Percentiles rank a stretch among this genome's conserved stretches.
These are phyloP conservation scores for Termitomyces sp. DNA, from an alignment of 1,284 basidiomycete species.

Conservation along the genomic window DNA sequence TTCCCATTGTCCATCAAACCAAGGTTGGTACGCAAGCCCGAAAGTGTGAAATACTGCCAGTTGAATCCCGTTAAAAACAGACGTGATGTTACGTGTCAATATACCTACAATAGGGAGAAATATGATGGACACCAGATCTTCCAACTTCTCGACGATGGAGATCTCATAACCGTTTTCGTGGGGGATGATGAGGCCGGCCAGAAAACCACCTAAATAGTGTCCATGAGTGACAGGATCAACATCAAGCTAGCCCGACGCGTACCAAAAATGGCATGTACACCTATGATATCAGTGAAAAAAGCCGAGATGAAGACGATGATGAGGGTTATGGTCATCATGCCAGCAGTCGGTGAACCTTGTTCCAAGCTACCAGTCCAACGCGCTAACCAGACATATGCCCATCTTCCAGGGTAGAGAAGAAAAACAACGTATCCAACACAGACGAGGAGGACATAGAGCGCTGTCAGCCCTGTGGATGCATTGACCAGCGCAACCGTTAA, in stretches of 20 bases:
- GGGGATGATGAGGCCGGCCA: constrained; percentile 86
- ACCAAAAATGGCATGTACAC: constrained; percentile 69
- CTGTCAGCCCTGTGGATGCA: constrained; percentile 67
- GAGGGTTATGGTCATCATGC: constrained; percentile 79
- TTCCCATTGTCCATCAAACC: constrained; percentile 68
- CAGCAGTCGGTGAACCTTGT: constrained; percentile 64
- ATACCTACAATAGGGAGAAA: constrained; percentile 77
- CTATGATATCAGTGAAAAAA: constrained; percentile 87
- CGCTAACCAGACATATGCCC: constrained; percentile 63
- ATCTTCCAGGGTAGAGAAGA: constrained; percentile 64
- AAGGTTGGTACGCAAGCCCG: constrained; percentile 81
- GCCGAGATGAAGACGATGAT: constrained; percentile 73
- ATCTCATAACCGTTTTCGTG: constrained; percentile 85
- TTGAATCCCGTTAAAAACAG: constrained; percentile 1
- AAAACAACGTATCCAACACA: constrained; percentile 73
- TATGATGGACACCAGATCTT: constrained; percentile 71
- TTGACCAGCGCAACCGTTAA: constrained; percentile 88
- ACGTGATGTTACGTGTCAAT: not conserved
- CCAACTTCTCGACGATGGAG: constrained; percentile 69
- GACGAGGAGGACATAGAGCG: constrained; percentile 78
- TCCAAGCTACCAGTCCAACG: constrained; percentile 72
- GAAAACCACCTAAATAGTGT: constrained; percentile 60
- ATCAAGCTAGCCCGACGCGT: constrained; percentile 20
- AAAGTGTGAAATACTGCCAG: constrained; percentile 73
- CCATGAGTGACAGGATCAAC: constrained; percentile 28